A percentile compares a stretch with the other conserved stretches of the same genome.
These are phyloP conservation scores for Amylostereum areolatum DNA, from an alignment of 1,284 basidiomycete genomes.

Conservation along the genomic window DNA sequence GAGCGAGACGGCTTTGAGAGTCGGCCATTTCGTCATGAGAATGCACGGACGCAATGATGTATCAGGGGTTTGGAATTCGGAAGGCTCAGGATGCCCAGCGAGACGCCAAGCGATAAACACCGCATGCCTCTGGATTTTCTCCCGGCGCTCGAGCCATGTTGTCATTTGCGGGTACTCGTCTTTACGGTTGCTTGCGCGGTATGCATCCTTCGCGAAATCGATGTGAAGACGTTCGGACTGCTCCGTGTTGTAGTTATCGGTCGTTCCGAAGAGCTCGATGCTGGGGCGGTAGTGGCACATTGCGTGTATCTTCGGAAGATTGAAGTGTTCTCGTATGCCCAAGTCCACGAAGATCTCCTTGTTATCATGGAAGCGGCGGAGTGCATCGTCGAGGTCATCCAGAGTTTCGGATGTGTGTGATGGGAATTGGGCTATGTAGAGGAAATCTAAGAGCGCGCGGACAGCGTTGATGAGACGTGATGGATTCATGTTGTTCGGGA, in stretches of 20 bases:
- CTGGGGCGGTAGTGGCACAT: slow-evolving; percentile 20
- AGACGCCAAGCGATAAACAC: neutral
- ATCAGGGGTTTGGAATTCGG: too few species aligned
- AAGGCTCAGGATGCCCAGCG: neutral
- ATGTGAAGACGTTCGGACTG: slow-evolving; percentile 26
- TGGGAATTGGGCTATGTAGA: slow-evolving; percentile 6
- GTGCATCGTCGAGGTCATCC: slow-evolving; percentile 7
- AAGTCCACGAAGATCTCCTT: slow-evolving; percentile 16
- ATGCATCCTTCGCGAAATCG: slow-evolving; percentile 26
- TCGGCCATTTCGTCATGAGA: too few species aligned
- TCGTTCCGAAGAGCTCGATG: slow-evolving; percentile 22
- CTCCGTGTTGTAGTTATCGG: slow-evolving; percentile 27
- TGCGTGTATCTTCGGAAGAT: slow-evolving; percentile 18
- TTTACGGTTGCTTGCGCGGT: slow-evolving; percentile 23
- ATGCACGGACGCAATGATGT: too few species aligned
- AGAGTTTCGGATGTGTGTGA: slow-evolving; percentile 12
- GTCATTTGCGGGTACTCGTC: slow-evolving; percentile 29
- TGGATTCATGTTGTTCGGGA: neutral
- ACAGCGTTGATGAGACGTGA: neutral
- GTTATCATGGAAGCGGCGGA: slow-evolving; percentile 17
- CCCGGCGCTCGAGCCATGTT: slow-evolving; percentile 23
- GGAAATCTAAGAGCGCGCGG: slow-evolving; percentile 7
- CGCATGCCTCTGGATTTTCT: slow-evolving; percentile 14
- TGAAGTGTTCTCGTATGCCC: slow-evolving; percentile 9
- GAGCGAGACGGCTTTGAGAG: too few species aligned